phyloP scores from a whole-genome alignment of 805 yeast species.

The Ogataea nakhonphanomensis region DNA sequence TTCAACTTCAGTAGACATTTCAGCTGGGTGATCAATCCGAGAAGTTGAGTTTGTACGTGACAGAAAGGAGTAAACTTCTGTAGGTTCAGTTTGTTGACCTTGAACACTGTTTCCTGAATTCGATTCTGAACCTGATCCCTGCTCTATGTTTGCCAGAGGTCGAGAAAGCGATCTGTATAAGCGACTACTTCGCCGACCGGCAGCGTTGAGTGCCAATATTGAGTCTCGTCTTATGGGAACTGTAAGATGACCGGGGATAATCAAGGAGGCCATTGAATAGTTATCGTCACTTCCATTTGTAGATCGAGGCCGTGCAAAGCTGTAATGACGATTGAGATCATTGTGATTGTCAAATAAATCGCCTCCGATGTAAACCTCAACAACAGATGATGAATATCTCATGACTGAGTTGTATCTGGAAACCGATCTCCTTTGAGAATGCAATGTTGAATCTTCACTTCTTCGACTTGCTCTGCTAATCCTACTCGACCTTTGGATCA shows the following conservation, averaged over 20 bases:
- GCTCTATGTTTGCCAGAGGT: slow-evolving; percentile 1
- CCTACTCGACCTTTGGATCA: background rate
- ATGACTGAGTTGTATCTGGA: slow-evolving; percentile 18
- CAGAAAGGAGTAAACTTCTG: slow-evolving; percentile 2
- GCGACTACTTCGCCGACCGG: slow-evolving; percentile 1
- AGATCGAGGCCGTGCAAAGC: slow-evolving; percentile 22
- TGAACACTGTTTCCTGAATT: background rate
- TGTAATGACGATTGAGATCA: slow-evolving; percentile 14
- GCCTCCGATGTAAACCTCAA: slow-evolving; percentile 23
- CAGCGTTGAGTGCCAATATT: background rate
- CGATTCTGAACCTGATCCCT: background rate
- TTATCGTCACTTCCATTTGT: slow-evolving; percentile 16
- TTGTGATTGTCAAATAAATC: slow-evolving; percentile 15
- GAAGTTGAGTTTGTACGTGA: slow-evolving; percentile 1
- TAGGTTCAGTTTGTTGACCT: background rate
- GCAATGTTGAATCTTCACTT: slow-evolving; percentile 1
- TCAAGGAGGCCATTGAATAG: slow-evolving; percentile 21
- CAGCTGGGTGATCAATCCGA: background rate
- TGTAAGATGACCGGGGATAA: slow-evolving; percentile 18
- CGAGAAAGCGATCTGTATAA: background rate
- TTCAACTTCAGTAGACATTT: background rate
- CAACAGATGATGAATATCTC: slow-evolving; percentile 21
- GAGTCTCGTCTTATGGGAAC: slow-evolving; percentile 28
- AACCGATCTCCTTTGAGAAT: slow-evolving; percentile 6
- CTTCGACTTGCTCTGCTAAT: slow-evolving; percentile 3